Evolutionary conservation across 2,329 filamentous ascomycete genomes (phyloP).

Genomic region (Pseudogymnoascus sp.): DNA sequence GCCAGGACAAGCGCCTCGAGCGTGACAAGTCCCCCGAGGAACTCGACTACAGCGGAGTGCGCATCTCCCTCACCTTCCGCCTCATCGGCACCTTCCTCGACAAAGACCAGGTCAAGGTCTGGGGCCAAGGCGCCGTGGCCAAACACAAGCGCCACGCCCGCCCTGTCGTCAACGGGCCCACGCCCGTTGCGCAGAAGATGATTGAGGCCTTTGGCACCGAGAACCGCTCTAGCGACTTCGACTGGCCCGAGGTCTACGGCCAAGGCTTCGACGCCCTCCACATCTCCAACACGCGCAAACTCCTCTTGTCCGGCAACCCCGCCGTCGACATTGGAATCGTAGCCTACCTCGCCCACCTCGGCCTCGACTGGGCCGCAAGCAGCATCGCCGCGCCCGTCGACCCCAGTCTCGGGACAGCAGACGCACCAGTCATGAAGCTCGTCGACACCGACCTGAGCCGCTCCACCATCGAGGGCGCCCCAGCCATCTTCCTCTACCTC

Average conservation of each 20-base stretch:
- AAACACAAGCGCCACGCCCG: slow-evolving; percentile 56
- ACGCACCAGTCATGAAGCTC: slow-evolving; percentile 37
- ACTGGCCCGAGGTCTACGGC: slow-evolving; percentile 72
- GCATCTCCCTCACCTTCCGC: slow-evolving; percentile 89
- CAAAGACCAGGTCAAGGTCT: slow-evolving; percentile 58
- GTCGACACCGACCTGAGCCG: slow-evolving; percentile 45
- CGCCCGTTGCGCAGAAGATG: slow-evolving; percentile 56
- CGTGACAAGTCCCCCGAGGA: slow-evolving; percentile 63
- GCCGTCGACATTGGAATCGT: slow-evolving; percentile 42
- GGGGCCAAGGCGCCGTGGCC: slow-evolving; percentile 79
- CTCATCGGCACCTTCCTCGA: slow-evolving; percentile 79
- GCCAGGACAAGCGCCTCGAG: slow-evolving; percentile 67
- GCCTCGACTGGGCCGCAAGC: slow-evolving; percentile 31
- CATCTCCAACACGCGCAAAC: slow-evolving; percentile 32
- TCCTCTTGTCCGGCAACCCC: slow-evolving; percentile 42
- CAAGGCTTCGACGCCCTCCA: slow-evolving; percentile 77
- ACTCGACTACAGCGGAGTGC: slow-evolving; percentile 61
- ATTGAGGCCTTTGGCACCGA: slow-evolving; percentile 76
- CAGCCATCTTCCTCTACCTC: slow-evolving; percentile 52
- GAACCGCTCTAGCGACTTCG: slow-evolving; percentile 64
- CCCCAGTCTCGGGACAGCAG: slow-evolving; percentile 13
- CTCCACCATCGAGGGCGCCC: slow-evolving; percentile 41
- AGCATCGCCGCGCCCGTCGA: slow-evolving; percentile 22
- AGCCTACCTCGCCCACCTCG: slow-evolving; percentile 42
- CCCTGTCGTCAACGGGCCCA: slow-evolving; percentile 61